Percentiles rank a stretch among this genome's conserved stretches.
phyloP scores from a whole-genome alignment of 805 yeast genomes.

The Groenewaldozyma tartarivorans region DNA sequence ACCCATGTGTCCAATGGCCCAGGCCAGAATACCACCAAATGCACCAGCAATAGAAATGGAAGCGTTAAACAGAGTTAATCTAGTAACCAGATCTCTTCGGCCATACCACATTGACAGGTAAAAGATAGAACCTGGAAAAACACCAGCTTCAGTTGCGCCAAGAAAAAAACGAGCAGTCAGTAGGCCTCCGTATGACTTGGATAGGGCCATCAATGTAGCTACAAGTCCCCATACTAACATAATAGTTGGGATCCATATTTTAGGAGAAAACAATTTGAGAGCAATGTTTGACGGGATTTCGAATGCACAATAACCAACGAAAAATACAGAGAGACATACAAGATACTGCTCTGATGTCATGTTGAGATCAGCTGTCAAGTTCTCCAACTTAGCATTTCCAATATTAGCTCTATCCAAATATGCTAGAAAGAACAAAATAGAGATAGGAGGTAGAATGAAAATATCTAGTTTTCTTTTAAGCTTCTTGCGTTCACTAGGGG shows the following conservation, averaged over 20 bases:
- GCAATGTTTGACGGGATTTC: slow-evolving; percentile 33
- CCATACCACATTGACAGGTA: slow-evolving; percentile 33
- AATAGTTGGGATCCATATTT: slow-evolving; percentile 28
- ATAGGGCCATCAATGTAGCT: slow-evolving; percentile 27
- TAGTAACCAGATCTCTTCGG: slow-evolving; percentile 29
- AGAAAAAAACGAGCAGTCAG: slow-evolving; percentile 31
- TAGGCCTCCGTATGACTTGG: slow-evolving; percentile 23
- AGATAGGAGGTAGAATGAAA: slow-evolving; percentile 37
- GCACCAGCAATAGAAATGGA: slow-evolving; percentile 32
- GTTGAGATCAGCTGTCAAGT: slow-evolving; percentile 34
- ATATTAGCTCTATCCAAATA: slow-evolving; percentile 44
- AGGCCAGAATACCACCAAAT: slow-evolving; percentile 32
- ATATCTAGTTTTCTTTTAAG: slow-evolving; percentile 32
- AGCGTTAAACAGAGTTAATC: slow-evolving; percentile 31
- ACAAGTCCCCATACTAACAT: slow-evolving; percentile 32
- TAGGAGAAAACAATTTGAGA: slow-evolving; percentile 29
- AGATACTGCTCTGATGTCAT: slow-evolving; percentile 36
- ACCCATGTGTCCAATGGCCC: slow-evolving; percentile 38
- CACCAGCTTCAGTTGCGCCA: slow-evolving; percentile 36
- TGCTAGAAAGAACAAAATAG: slow-evolving; percentile 37
- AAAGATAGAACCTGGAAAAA: slow-evolving; percentile 35
- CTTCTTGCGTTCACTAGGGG: slow-evolving; percentile 1
- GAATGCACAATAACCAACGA: slow-evolving; percentile 25
- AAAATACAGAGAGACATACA: slow-evolving; percentile 34
- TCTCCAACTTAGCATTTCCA: slow-evolving; percentile 44